phyloP scores from a whole-genome alignment of 2,329 filamentous ascomycete genomes.

The Neofusicoccum sp. region DNA sequence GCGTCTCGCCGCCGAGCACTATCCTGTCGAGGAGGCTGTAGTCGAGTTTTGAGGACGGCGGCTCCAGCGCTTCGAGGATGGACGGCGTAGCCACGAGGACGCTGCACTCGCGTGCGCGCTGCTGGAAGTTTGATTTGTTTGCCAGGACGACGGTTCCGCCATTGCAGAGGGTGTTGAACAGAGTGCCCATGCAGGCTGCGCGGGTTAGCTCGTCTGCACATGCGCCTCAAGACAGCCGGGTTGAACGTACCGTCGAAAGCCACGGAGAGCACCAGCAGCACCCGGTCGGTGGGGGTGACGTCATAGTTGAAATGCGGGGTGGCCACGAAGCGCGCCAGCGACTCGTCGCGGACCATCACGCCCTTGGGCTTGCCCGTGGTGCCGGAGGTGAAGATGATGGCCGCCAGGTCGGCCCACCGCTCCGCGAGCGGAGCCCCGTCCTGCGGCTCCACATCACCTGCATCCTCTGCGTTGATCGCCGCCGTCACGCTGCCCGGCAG shows the following conservation, averaged over 20 bases:
- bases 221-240: not conserved
- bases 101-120: not conserved
- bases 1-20: not conserved
- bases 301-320: not conserved
- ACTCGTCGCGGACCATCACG: not conserved
- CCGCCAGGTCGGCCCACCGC: not conserved
- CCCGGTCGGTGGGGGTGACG: not conserved
- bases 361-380: not conserved
- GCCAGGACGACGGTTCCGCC: not conserved
- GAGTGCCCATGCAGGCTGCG: not conserved
- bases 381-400: not conserved
- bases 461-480: not conserved
- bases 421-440: too few species aligned
- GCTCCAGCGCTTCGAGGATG: not conserved
- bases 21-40: not conserved
- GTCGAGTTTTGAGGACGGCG: not conserved
- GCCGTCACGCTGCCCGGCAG: not conserved
- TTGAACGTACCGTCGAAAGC: conserved; percentile 8
- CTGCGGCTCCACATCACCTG: not conserved
- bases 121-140: not conserved
- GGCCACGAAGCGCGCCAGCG: not conserved
- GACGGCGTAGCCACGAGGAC: not conserved
- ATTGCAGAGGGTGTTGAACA: not conserved
- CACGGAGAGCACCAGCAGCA: conserved; percentile 1
- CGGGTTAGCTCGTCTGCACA: not conserved